Base-by-base conservation (phyloP, 1,284 basidiomycete genomes). In the Acaromyces ingoldii region DNA sequence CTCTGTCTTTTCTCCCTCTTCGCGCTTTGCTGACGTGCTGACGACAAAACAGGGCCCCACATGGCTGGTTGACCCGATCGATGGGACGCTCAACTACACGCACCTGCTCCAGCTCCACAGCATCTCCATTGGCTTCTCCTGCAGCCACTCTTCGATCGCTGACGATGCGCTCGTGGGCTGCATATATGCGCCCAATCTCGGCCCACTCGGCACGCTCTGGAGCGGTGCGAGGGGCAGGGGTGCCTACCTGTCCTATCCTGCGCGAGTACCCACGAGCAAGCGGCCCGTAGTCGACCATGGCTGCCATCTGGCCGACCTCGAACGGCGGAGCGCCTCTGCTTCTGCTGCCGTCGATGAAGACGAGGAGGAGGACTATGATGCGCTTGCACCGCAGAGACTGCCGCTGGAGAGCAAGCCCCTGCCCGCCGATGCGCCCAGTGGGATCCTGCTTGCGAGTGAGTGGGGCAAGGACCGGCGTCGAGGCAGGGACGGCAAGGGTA, bases 11-110 rank as follows among this genome's bases (percentile, higher is more conserved):
- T 40, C n/a, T 39, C 22, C 10, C 7, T 21, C 22, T 7, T 15
- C 24, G 9, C n/a, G n/a, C n/a, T n/a, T n/a, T n/a, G n/a, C n/a
- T n/a, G n/a, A n/a, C n/a, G n/a, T n/a, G n/a, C n/a, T n/a, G n/a
- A n/a, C n/a, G n/a, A n/a, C n/a, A n/a, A 1, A 11, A 46, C 46
- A 69, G 67, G 55, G 51, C 13, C 65, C 65, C 24, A 72, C 70
- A 1, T 69, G 66, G 67, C 66, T 71, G 31, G 56, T 72, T 17
- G 70, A 72, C 30, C 69, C 70, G 4, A 49, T 71, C 6, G 70
- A 72, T 41, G 70, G 61, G 4, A 66, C 53, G 24, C 21, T 67
- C 10, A 25, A 60, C 45, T 28, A 15, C 17, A 25, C 25, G 11
- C 36, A 40, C 30, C 6, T 22, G 6, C 42, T 55, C 28, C 53